A percentile compares a stretch with the other conserved stretches of the same genome.
phyloP scores from a whole-genome alignment of 495 filamentous ascomycete genomes.

The Xylaria telfairii region DNA sequence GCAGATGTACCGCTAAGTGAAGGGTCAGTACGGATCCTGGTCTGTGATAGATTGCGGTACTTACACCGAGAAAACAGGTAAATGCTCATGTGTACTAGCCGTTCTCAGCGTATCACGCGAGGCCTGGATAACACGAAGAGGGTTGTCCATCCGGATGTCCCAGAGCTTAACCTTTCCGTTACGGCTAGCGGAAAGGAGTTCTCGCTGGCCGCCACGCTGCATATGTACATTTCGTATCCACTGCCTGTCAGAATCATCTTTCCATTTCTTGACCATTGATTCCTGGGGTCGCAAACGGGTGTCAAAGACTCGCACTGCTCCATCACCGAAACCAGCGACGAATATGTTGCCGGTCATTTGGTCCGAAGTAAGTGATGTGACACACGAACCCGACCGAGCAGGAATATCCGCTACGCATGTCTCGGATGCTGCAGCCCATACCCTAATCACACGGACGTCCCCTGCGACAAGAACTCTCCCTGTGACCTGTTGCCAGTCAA shows the following conservation, averaged over 20 bases:
- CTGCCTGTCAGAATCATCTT: conserved; percentile 77
- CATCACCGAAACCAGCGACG: conserved; percentile 94
- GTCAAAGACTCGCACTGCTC: conserved; percentile 94
- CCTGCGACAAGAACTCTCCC: conserved; percentile 93
- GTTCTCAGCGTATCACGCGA: conserved; percentile 82
- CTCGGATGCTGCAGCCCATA: conserved; percentile 95
- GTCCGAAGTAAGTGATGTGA: conserved; percentile 94
- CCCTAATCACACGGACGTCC: conserved; percentile 91
- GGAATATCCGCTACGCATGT: conserved; percentile 94
- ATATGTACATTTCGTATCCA: conserved; percentile 97
- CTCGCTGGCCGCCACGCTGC: conserved; percentile 91
- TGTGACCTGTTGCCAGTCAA: conserved; percentile 98
- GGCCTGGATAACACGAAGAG: conserved; percentile 73
- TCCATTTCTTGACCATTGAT: conserved; percentile 94
- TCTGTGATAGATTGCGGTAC: conserved; percentile 41
- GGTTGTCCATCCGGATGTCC: conserved; percentile 87
- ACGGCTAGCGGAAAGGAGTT: conserved; percentile 83
- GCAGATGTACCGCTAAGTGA: conserved; percentile 76
- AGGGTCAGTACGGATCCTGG: conserved; percentile 37
- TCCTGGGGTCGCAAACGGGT: conserved; percentile 79
- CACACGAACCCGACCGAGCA: conserved; percentile 92
- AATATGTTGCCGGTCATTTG: conserved; percentile 97
- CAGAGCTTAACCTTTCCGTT: conserved; percentile 94
- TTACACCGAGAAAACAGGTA: conserved; percentile 95
- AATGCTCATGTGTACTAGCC: conserved; percentile 92